Evolutionary conservation across 78 protist genomes (phyloP), one percentile per base, ranked within the genome.

Genomic region (Dictyostelium citrinum): DNA sequence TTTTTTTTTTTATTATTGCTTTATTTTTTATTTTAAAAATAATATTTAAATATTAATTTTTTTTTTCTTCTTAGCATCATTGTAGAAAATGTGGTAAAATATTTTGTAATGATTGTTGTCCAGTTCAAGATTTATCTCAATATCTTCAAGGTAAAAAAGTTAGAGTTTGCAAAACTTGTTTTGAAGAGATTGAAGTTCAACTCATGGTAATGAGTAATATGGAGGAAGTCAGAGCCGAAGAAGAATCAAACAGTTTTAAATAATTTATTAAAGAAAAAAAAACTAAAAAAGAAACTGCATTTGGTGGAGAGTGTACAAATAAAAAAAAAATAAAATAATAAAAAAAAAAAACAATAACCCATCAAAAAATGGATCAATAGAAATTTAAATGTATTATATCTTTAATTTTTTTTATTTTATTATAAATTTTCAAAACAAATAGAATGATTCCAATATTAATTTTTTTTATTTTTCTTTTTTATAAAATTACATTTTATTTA

Each of bases 31-130:
- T n/a, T n/a, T n/a, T n/a, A n/a, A n/a, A n/a, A n/a, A n/a, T n/a
- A n/a, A n/a, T n/a, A n/a, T n/a, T n/a, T n/a, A n/a, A n/a, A n/a
- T n/a, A n/a, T n/a, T n/a, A n/a, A n/a, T n/a, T 43, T n/a, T 55
- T 55, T 55, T 55, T 9, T 33, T 17, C 35, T 71, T 71, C 35
- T n/a, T 37, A 84, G 91, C 92, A 86, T 86, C 92, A 86, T 76
- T 86, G 92, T 77, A 51, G 92, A 55, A 76, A 78, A 49, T 88
- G 93, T 88, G 84, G 84, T 43, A 88, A 88, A 64, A 88, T 88
- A 11, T 88, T 67, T 88, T 88, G 93, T 68, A 78, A 61, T 46
- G 85, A 76, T 79, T 88, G 93, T 43, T 88, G 93, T 78, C 93
- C 93, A 78, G 81, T 88, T 20, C 82, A 81, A 24, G 93, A 88